Percentiles rank a stretch among this genome's conserved stretches.
Evolutionary conservation across 805 yeast genomes (phyloP).

Genomic region (Saturnispora kantuleensis): DNA sequence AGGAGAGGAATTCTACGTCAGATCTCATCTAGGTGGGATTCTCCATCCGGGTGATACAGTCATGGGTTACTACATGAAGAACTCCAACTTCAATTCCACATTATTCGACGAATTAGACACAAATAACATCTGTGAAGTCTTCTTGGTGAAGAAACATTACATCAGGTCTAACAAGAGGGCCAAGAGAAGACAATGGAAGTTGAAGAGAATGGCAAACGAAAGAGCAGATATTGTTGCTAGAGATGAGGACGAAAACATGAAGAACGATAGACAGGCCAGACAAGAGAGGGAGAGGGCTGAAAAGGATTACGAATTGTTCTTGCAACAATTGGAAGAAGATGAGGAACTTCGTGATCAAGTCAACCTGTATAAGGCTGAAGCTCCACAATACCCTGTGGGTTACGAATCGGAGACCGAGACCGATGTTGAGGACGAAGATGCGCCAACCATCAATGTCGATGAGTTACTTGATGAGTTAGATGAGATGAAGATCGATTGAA

Average conservation of each 20-base stretch:
- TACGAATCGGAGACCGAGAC: constrained; percentile 77
- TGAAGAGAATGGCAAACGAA: constrained; percentile 96
- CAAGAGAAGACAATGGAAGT: constrained; percentile 79
- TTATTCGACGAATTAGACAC: constrained; percentile 64
- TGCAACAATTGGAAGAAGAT: constrained; percentile 96
- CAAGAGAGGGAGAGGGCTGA: constrained; percentile 90
- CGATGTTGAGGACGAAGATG: constrained; percentile 53
- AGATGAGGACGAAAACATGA: constrained; percentile 28
- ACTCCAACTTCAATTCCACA: constrained; percentile 82
- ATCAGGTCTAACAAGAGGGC: constrained; percentile 65
- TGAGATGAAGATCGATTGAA: constrained; percentile 68
- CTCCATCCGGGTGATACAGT: constrained; percentile 95
- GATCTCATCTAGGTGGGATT: constrained; percentile 89
- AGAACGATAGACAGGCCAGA: constrained; percentile 58
- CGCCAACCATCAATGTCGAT: constrained; percentile 82
- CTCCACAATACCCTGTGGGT: constrained; percentile 15
- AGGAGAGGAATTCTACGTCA: constrained; percentile 58
- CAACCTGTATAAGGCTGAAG: constrained; percentile 67
- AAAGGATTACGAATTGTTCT: constrained; percentile 88
- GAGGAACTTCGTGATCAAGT: constrained; percentile 85
- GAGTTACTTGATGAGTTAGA: constrained; percentile 92
- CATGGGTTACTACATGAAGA: constrained; percentile 79
- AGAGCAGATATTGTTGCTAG: constrained; percentile 76
- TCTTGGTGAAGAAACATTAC: constrained; percentile 82
- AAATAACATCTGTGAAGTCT: constrained; percentile 70